These are phyloP conservation scores for Populus simonii DNA, from an alignment of 345 rosid genomes.

Conservation along the genomic window DNA sequence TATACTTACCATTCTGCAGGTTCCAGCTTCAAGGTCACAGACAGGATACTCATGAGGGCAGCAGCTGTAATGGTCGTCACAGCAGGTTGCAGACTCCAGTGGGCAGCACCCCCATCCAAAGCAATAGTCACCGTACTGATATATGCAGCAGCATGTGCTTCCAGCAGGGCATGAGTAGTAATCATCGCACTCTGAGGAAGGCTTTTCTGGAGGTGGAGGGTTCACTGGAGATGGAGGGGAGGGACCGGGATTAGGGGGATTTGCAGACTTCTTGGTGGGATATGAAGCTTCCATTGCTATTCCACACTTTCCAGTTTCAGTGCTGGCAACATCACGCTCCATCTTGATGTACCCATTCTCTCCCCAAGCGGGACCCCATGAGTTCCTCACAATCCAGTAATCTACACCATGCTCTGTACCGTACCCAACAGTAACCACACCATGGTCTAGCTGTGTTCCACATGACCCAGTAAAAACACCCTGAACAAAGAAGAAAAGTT, in stretches of 20 bases:
- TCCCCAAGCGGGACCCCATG: slow-evolving; percentile 31
- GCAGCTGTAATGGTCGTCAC: slow-evolving; percentile 29
- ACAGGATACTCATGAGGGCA: slow-evolving; percentile 31
- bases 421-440: slow-evolving; percentile 28
- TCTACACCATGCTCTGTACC: slow-evolving; percentile 21
- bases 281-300: slow-evolving; percentile 27
- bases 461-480: slow-evolving; percentile 27
- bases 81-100: slow-evolving; percentile 34
- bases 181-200: slow-evolving; percentile 17
- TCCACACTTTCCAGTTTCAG: slow-evolving; percentile 24
- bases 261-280: slow-evolving; percentile 24
- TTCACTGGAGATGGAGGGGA: slow-evolving; percentile 30
- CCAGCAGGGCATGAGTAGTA: slow-evolving; percentile 27
- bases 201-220: slow-evolving; percentile 23
- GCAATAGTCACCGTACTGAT: slow-evolving; percentile 12
- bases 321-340: slow-evolving; percentile 26
- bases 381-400: slow-evolving; percentile 28
- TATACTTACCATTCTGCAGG: slow-evolving; percentile 21
- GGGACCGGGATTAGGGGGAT: slow-evolving; percentile 31
- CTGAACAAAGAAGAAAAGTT: background rate
- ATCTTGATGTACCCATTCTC: slow-evolving; percentile 24
- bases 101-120: slow-evolving; percentile 38
- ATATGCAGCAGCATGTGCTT: slow-evolving; percentile 33
- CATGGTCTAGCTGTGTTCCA: slow-evolving; percentile 25
- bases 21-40: slow-evolving; percentile 25